These are phyloP conservation scores for Exophiala phaeomuriformis DNA, from an alignment of 2,329 filamentous ascomycete species.

Conservation along the genomic window DNA sequence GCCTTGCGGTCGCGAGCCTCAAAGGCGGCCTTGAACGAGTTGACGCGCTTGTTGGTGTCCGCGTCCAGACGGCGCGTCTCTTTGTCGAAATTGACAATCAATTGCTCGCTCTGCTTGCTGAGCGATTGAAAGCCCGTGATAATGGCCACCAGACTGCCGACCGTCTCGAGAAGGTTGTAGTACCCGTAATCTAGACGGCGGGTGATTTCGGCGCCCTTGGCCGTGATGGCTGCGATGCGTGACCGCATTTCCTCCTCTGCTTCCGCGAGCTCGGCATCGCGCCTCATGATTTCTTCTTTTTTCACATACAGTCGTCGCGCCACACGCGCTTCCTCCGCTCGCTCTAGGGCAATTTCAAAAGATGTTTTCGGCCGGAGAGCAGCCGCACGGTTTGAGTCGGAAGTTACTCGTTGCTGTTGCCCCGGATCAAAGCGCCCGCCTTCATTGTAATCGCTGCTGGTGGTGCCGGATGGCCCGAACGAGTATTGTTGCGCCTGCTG, in stretches of 20 bases:
- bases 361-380: conserved; percentile 13
- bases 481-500: conserved; percentile 1
- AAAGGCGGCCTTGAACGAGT: conserved; percentile 34
- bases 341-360: conserved; percentile 15
- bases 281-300: conserved; percentile 9
- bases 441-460: conserved; percentile 7
- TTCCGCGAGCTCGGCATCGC: conserved; percentile 13
- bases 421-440: conserved; percentile 15
- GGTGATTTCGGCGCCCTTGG: conserved; percentile 36
- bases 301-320: conserved; percentile 19
- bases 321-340: conserved; percentile 15
- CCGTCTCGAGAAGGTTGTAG: conserved; percentile 42
- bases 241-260: conserved; percentile 24
- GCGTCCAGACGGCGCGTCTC: conserved; percentile 33
- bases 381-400: conserved; percentile 6
- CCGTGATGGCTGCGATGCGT: conserved; percentile 16
- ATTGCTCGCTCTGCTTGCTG: conserved; percentile 31
- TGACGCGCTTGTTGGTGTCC: conserved; percentile 35
- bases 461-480: conserved; percentile 11
- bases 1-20: conserved; percentile 34
- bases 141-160: conserved; percentile 36
- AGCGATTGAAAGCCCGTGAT: conserved; percentile 39
- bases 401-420: conserved; percentile 8
- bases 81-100: conserved; percentile 36
- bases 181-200: conserved; percentile 43